Evolutionary conservation across 208 protist species (phyloP), one percentile per base, ranked within the genome.

Genomic region (Endotrypanum monterogeii): DNA sequence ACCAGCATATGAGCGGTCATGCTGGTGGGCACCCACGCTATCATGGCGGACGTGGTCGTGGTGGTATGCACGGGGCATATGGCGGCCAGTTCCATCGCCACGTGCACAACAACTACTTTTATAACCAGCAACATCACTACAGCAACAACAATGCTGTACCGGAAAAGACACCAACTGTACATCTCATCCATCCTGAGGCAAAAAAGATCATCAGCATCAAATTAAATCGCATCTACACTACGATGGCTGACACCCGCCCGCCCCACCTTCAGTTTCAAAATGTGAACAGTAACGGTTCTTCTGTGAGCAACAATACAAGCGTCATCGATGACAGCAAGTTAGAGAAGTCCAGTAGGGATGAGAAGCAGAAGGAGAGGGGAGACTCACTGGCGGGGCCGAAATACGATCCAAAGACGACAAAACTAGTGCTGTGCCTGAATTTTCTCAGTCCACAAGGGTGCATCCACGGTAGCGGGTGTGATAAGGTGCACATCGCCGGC

Each of bases 401-500:
- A 55, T 67, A 74, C 35, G 81, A 82, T 58, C 79, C 76, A 18
- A 84, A 70, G n/a, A 70, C 54, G 30, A 87, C 83, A 50, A 85
- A 74, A 51, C 73, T 89, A n/a, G 57, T 74, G 20, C 68, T 91
- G 46, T 91, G 87, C 78, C n/a, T 81, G 55, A 83, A 80, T 76
- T 89, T 87, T 65, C 76, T 89, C 67, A 79, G 70, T 67, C 46
- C 69, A 48, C 80, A 84, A 51, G 83, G 78, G 41, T 95, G 91
- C 74, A 61, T 82, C 32, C 70, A 88, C 62, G 89, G 87, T 48
- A 89, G 85, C 72, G 77, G 79, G 52, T 95, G 91, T 71, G 73
- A 84, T n/a, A 88, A 92, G 71, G 86, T 96, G 37, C 91, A 96
- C 82, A 84, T 94, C 20, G 80, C 84, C 18, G 88, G 85, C 37